Conservation (phyloP, 805 yeast genomes). For the Helenozyma rhizophorensis region DNA sequence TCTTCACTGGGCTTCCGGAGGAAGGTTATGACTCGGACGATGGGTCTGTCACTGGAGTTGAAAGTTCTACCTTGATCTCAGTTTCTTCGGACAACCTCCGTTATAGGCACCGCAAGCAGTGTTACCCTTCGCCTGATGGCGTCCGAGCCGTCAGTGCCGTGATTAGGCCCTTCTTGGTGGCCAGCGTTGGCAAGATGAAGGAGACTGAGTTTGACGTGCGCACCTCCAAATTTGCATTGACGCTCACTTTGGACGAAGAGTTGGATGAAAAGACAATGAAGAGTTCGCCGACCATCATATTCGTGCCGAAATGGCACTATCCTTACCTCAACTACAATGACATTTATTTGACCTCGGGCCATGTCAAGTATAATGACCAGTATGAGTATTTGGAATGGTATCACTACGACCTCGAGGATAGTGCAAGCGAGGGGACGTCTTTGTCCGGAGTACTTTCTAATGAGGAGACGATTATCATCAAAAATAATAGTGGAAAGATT, state of each 20-base stretch:
- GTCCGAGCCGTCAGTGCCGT: conserved; percentile 72
- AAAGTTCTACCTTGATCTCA: conserved; percentile 10
- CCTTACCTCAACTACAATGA: conserved; percentile 43
- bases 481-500: conserved; percentile 33
- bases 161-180: conserved; percentile 70
- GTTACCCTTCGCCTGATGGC: conserved; percentile 51
- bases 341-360: conserved; percentile 54
- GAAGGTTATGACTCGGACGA: conserved; percentile 5
- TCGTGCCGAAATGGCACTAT: conserved; percentile 70
- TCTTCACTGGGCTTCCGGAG: conserved; percentile 2
- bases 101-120: conserved; percentile 26
- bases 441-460: conserved; percentile 3
- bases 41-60: conserved; percentile 1
- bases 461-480: conserved; percentile 32
- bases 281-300: conserved; percentile 52
- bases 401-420: conserved; percentile 37
- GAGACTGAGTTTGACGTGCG: conserved; percentile 57
- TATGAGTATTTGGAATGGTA: conserved; percentile 67
- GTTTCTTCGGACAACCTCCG: conserved; percentile 12
- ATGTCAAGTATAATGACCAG: conserved; percentile 46
- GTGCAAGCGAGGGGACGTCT: conserved; percentile 7
- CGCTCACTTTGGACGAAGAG: conserved; percentile 27
- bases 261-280: background rate
- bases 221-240: conserved; percentile 43
- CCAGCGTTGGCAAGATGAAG: conserved; percentile 55